Conservation (phyloP, 2,329 filamentous ascomycete genomes). For the Colletotrichum liriopes region DNA sequence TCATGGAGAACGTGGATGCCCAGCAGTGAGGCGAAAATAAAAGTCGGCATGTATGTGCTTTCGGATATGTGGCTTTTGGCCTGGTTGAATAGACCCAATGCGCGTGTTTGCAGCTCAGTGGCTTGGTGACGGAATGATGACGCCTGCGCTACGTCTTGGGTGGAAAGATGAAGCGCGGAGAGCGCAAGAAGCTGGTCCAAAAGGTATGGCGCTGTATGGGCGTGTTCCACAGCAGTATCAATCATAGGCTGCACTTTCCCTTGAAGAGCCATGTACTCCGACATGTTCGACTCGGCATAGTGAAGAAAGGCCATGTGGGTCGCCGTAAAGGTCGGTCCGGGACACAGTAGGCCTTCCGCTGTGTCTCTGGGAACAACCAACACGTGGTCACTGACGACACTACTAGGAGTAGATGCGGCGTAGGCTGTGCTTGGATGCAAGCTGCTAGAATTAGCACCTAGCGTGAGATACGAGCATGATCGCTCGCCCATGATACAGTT, state of each 20-base stretch:
- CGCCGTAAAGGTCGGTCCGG: background rate
- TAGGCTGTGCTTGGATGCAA: background rate
- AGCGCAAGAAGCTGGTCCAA: slow-evolving; percentile 57
- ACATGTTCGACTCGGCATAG: slow-evolving; percentile 24
- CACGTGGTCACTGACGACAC: background rate
- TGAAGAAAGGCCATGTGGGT: slow-evolving; percentile 35
- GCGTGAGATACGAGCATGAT: slow-evolving; percentile 46
- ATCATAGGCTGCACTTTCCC: slow-evolving; percentile 45
- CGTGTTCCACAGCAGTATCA: slow-evolving; percentile 50
- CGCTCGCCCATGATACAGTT: slow-evolving; percentile 53
- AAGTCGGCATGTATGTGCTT: slow-evolving; percentile 49
- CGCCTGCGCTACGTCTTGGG: slow-evolving; percentile 43
- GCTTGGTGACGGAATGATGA: slow-evolving; percentile 49
- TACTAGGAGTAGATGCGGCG: background rate
- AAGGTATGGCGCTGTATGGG: slow-evolving; percentile 53
- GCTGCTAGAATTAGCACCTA: background rate
- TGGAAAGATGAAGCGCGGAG: slow-evolving; percentile 55
- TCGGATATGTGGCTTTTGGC: slow-evolving; percentile 37
- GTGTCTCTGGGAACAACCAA: background rate
- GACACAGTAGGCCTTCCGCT: background rate
- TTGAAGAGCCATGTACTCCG: slow-evolving; percentile 15
- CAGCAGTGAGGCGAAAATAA: slow-evolving; percentile 51
- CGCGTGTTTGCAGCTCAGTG: slow-evolving; percentile 50
- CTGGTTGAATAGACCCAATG: slow-evolving; percentile 50
- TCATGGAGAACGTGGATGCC: slow-evolving; percentile 57